These are phyloP conservation scores for Abelmoschus esculentus DNA, from an alignment of 345 rosid species.

Conservation along the genomic window DNA sequence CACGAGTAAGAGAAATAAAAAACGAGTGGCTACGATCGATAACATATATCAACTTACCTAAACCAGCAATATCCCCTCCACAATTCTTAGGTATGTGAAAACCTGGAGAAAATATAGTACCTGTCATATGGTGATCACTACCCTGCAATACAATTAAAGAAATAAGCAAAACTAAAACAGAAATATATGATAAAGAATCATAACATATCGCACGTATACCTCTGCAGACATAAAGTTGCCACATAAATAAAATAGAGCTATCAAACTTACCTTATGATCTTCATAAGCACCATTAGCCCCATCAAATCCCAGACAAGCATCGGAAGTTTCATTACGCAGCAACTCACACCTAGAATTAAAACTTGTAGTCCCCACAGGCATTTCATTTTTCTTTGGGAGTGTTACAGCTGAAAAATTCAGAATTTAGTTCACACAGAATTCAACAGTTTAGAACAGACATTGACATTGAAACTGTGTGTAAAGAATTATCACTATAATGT, in stretches of 20 bases:
- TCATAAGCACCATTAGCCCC: constrained; percentile 18
- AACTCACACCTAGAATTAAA: constrained; percentile 17
- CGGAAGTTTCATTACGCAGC: constrained; percentile 18
- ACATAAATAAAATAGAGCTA: neutral
- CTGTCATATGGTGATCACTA: constrained; percentile 18
- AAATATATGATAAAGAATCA: neutral
- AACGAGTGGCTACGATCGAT: too few relatives aligned
- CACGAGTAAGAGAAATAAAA: too few relatives aligned
- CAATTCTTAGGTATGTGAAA: constrained; percentile 40
- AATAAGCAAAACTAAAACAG: neutral
- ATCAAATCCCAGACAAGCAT: constrained; percentile 26
- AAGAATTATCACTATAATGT: neutral
- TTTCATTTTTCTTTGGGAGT: constrained; percentile 32
- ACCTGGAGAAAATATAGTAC: constrained; percentile 60
- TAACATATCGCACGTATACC: neutral
- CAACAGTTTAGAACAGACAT: neutral
- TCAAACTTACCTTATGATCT: constrained; percentile 35
- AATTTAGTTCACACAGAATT: neutral
- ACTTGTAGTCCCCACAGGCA: constrained; percentile 22
- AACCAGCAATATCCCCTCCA: neutral
- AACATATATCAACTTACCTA: too few relatives aligned
- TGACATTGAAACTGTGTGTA: neutral
- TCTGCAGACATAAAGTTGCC: neutral
- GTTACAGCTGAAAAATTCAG: constrained; percentile 17
- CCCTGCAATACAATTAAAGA: constrained; percentile 31